Evolutionary conservation across 176 grass and related monocot genomes (phyloP), one percentile per base, ranked within the genome.

Genomic region (Lolium rigidum): DNA sequence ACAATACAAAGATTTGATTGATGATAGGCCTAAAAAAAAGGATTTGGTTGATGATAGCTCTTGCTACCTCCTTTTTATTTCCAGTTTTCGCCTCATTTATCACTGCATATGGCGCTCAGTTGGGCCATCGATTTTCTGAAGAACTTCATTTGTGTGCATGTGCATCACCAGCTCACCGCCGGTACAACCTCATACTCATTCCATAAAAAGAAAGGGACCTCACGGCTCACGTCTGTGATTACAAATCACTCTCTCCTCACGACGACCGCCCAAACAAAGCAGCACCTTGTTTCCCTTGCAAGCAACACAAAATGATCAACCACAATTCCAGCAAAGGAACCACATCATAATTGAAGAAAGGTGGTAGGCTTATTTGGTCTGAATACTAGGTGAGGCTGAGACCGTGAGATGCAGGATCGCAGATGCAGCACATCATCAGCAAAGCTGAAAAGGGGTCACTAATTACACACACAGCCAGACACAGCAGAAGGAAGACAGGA

Each of bases 261-360:
- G 51, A 50, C 47, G 16, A 17, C 65, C 2, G 64, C 35, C 65
- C 31, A 69, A 39, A 39, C 7, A 10, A 82, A 52, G 15, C 7
- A 25, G 68, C 48, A 87, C 62, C 24, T 67, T 84, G 81, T 75
- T 90, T 84, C 60, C 50, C 89, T 80, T 91, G 85, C 76, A 87
- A 91, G 89, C 59, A 41, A 91, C 76, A 76, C 48, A 77, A 75
- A 84, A 75, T 85, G 39, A 83, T 83, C 72, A 46, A 71, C 28
- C 81, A 37, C 46, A 9, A 83, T 13, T 70, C 24, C 85, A 66
- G 49, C 61, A 67, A 67, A 74, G 58, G 51, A 67, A 58, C 14
- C 11, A 31, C 20, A 64, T 14, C 20, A 41, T 46, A 48, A 75
- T 44, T 47, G 43, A 48, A 79, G 17, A 21, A 51, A 75, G 3